Evolutionary conservation across 768 basidiomycete genomes (phyloP), one percentile per base, ranked within the genome.

Genomic region (Lactarius trivialis): DNA sequence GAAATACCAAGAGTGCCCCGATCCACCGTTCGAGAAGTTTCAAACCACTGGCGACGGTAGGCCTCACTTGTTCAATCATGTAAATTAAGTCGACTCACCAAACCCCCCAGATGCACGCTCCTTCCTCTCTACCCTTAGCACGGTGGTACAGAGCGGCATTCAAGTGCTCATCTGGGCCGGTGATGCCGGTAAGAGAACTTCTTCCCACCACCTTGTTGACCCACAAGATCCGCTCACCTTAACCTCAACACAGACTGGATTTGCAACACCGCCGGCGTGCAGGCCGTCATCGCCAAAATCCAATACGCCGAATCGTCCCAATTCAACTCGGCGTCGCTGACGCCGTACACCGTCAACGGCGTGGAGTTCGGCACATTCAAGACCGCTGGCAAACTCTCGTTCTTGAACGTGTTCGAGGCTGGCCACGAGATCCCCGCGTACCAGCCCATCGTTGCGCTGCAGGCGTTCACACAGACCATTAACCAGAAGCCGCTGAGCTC

Each of bases 141-240:
- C 28, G 14, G 34, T 58, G 15, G 17, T 58, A 28, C 34, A 50
- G 48, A 50, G 48, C 12, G 57, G 57, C 17, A 30, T 83, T n/a
- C 80, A 82, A 65, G 73, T 70, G 14, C 78, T 82, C 15, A 79
- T 82, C 58, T 75, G 81, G 63, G 75, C 79, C 55, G 81, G 81
- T 7, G 79, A 58, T 28, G 56, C 56, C n/a, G 56, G 56, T 58
- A 58, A 28, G 51, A 19, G 11, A n/a, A n/a, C n/a, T n/a, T n/a
- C n/a, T n/a, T n/a, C n/a, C n/a, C n/a, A n/a, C n/a, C n/a, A n/a
- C n/a, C n/a, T n/a, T n/a, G n/a, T n/a, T n/a, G n/a, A n/a, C n/a
- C n/a, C n/a, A n/a, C n/a, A n/a, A n/a, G n/a, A n/a, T n/a, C n/a
- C n/a, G n/a, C n/a, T n/a, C n/a, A n/a, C n/a, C n/a, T n/a, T n/a